phyloP scores from a whole-genome alignment of 192 early-diverging fungal genomes.

The Backusella circina region DNA sequence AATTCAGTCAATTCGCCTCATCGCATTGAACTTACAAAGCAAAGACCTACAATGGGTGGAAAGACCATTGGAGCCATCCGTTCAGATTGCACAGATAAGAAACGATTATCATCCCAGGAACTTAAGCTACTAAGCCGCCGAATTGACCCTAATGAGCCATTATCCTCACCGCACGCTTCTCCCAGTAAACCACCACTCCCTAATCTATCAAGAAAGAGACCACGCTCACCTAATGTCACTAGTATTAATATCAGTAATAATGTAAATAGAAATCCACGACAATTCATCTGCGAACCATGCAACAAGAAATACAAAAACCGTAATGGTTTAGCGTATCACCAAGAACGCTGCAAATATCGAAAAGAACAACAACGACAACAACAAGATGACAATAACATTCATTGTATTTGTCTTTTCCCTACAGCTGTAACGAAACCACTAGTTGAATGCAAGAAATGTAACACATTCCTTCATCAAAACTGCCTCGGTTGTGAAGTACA shows the following conservation, averaged over 20 bases:
- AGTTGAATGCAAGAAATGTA: neutral
- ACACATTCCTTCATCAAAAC: neutral
- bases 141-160: constrained; percentile 16
- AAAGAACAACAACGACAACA: neutral
- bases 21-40: neutral
- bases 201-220: neutral
- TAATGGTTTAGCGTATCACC: constrained; percentile 53
- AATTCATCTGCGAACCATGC: constrained; percentile 54
- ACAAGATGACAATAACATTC: neutral
- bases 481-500: neutral
- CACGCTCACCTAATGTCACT: neutral
- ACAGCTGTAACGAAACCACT: neutral
- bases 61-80: neutral
- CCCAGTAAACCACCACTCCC: constrained; percentile 17
- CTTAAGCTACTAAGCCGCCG: constrained; percentile 22
- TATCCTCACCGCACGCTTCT: constrained; percentile 15
- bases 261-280: neutral
- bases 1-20: neutral
- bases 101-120: constrained; percentile 18
- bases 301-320: constrained; percentile 62
- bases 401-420: neutral
- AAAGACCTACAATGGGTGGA: constrained; percentile 14
- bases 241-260: neutral
- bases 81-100: neutral
- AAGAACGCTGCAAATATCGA: constrained; percentile 20